These are phyloP conservation scores for Neofusicoccum ribis DNA, from an alignment of 2,329 filamentous ascomycete species.

Conservation along the genomic window DNA sequence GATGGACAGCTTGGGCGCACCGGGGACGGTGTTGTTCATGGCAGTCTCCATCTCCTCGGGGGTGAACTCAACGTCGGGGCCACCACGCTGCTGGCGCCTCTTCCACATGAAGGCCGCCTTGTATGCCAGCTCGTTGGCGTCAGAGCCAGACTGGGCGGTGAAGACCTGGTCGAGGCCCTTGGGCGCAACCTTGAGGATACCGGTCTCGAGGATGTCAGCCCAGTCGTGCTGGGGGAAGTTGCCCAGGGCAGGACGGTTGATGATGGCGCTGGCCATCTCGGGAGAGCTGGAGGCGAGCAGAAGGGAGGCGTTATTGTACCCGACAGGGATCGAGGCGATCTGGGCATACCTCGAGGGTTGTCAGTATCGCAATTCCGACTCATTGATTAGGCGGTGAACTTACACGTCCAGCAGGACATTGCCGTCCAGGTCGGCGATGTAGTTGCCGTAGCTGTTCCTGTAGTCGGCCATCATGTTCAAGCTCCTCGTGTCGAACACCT, in stretches of 20 bases:
- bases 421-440: constrained; percentile 71
- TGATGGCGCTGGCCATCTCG: constrained; percentile 76
- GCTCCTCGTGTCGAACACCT: constrained; percentile 82
- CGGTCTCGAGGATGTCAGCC: constrained; percentile 74
- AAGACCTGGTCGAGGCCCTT: constrained; percentile 86
- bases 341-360: constrained; percentile 68
- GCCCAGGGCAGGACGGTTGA: constrained; percentile 86
- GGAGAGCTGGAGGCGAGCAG: constrained; percentile 68
- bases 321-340: constrained; percentile 88
- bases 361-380: background rate
- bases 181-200: constrained; percentile 79
- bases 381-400: constrained; percentile 30
- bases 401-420: constrained; percentile 73
- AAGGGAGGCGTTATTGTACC: constrained; percentile 86
- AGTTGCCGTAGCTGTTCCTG: constrained; percentile 64
- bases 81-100: constrained; percentile 77
- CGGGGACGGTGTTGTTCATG: constrained; percentile 81
- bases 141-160: constrained; percentile 83
- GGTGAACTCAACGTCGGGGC: constrained; percentile 74
- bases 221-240: constrained; percentile 89
- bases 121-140: constrained; percentile 92
- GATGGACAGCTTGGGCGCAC: constrained; percentile 77
- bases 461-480: constrained; percentile 61
- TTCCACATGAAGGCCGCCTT: constrained; percentile 96
- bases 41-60: constrained; percentile 69